Base-by-base conservation (phyloP, 129 eudicot species). In the Lonicera japonica region DNA sequence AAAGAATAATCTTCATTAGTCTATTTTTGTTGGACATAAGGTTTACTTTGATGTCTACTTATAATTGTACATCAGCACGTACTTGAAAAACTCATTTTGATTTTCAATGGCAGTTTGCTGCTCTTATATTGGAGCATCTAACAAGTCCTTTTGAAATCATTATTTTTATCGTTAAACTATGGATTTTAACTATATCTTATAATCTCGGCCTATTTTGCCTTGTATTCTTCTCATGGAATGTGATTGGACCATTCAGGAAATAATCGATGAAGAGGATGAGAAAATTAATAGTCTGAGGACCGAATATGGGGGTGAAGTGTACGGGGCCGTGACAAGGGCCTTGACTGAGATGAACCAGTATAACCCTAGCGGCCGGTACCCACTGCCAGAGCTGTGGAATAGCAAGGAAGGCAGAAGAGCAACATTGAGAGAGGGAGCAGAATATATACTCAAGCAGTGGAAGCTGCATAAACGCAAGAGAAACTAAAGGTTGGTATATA, bases 291-390 rank as follows among this genome's bases (percentile, higher is more conserved):
- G 25, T 17, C 61, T 75, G 36, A 71, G 57, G 43, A 41, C 46
- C 3, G 75, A 80, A 24, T 38, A 64, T 16, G 81, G 81, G 1
- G 47, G 59, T 14, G 78, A 63, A 58, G 78, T 48, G 1, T 61
- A 62, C 20, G 48, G 62, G 47, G 68, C 72, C 4, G 81, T 80
- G 47, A 58, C 60, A 1, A 63, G 5, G 0, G 85, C 75, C 0
- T 47, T 80, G 52, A 45, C 47, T n/a, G 85, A 80, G 75, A 11
- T 80, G 72, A 73, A 65, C 22, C 68, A 63, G 45, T 75, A 67
- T 63, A 70, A 73, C 40, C 75, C 79, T 14, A 78, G 83, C 41
- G 83, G 83, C 11, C 48, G 79, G 25, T 78, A 78, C 29, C 75
- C 79, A n/a, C 57, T 78, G 12, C 71, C 72, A 0, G 75, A 72